These are phyloP conservation scores for Komagataella phaffii DNA, from an alignment of 805 yeast species.

Conservation along the genomic window DNA sequence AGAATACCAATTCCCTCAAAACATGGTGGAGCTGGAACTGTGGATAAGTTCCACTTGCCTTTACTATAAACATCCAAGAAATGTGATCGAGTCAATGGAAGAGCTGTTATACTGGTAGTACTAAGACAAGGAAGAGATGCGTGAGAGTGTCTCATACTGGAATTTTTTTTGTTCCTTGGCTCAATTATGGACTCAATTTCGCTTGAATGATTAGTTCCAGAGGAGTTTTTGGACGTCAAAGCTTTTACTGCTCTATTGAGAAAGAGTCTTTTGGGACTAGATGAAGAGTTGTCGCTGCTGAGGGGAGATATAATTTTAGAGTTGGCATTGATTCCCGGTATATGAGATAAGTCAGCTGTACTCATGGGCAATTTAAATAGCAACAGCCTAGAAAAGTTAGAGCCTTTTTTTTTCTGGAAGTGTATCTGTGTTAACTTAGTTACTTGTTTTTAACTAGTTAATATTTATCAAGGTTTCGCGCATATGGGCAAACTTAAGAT, in stretches of 20 bases:
- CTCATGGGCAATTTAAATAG: neutral
- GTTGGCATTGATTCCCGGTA: neutral
- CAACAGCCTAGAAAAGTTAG: neutral
- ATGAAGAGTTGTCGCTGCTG: neutral
- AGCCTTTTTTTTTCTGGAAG: neutral
- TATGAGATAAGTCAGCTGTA: neutral
- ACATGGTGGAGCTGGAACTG: conserved; percentile 42
- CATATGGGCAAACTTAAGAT: neutral
- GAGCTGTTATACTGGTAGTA: conserved; percentile 5
- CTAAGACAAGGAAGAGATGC: neutral
- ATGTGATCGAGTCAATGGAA: conserved; percentile 34
- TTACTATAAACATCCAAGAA: conserved; percentile 42
- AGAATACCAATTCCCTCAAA: conserved; percentile 31
- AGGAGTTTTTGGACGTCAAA: neutral
- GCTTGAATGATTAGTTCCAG: neutral
- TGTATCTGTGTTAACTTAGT: neutral
- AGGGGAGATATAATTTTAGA: neutral
- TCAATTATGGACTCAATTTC: neutral
- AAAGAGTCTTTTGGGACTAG: neutral
- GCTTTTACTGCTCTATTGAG: neutral
- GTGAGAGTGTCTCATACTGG: neutral
- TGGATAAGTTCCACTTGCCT: conserved; percentile 44
- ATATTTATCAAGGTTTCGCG: neutral
- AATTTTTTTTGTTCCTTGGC: neutral
- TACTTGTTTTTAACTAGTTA: neutral